Base-by-base conservation (phyloP, 768 basidiomycete genomes). In the Mycena albidolilacea region DNA sequence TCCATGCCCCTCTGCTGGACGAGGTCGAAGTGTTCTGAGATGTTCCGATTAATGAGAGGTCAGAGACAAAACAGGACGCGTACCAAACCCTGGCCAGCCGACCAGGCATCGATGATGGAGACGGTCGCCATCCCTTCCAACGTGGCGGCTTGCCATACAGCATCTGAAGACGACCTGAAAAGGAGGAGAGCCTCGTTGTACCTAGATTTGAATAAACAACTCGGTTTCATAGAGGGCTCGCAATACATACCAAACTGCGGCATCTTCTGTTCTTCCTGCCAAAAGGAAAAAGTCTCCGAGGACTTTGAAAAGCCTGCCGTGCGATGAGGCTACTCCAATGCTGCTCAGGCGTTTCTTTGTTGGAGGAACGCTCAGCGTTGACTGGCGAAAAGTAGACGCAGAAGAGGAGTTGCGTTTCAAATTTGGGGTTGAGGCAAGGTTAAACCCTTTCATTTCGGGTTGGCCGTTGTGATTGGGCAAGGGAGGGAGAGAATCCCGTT, bases 211-310 rank as follows among this genome's bases (percentile, higher is more conserved):
- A 64, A 67, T 64, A 76, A 72, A 58, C 54, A 48, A 71, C 62
- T 35, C 15, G 39, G 64, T 14, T 15, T 23, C 19, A 70, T 64
- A 35, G 48, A 48, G 38, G 15, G 57, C 58, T 17, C 21, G n/a
- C 19, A 54, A 7, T 61, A 80, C 85, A 64, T 83, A 97, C 95
- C 96, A 96, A 64, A 93, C 86, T 50, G 87, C 83, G 1, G 97
- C 93, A 78, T 99, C 97, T 61, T 91, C 90, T 46, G 90, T 89
- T 74, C 95, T 87, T n/a, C 98, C 97, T 8, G 95, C 89, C 35
- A 99, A 84, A 19, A 98, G 83, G 82, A 93, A 97, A 76, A 98
- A 88, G 80, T 98, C 96, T 0, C 92, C 97, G 15, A 95, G 87
- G 35, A 97, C 87, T 82, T 97, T 98, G 82, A 91, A 94, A 46